Evolutionary conservation across 768 basidiomycete species (phyloP).

Genomic region (Jaapia argillacea): DNA sequence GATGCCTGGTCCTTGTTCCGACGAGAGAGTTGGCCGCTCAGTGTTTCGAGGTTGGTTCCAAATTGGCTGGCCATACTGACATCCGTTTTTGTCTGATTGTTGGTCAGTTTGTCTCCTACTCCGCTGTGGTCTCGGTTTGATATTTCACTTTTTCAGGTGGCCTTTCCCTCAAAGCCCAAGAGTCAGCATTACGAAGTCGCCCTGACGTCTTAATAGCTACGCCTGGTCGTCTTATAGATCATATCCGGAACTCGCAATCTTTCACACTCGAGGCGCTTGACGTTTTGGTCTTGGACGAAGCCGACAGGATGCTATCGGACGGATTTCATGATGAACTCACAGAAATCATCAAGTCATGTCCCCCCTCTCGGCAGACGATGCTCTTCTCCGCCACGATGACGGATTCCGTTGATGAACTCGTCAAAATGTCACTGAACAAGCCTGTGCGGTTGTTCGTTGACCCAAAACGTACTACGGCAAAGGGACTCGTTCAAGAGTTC

Average conservation of each 20-base stretch:
- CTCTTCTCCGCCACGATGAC: constrained; percentile 99
- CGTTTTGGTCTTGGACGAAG: constrained; percentile 92
- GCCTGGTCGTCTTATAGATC: constrained; percentile 89
- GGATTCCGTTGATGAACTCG: constrained; percentile 88
- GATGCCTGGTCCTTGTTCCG: constrained; percentile 89
- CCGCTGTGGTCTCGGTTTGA: not conserved
- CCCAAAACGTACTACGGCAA: constrained; percentile 80
- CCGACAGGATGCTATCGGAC: constrained; percentile 93
- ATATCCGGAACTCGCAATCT: constrained; percentile 88
- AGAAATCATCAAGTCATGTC: constrained; percentile 90
- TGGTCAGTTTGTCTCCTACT: constrained; percentile 34
- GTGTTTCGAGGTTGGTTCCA: constrained; percentile 86
- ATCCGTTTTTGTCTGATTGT: constrained; percentile 87
- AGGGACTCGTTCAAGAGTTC: constrained; percentile 87
- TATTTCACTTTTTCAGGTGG: constrained; percentile 47
- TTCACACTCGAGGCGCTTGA: constrained; percentile 91
- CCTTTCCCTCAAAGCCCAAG: constrained; percentile 87
- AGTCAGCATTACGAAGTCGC: constrained; percentile 69
- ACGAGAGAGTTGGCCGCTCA: constrained; percentile 95
- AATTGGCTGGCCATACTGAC: constrained; percentile 80
- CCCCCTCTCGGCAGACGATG: constrained; percentile 89
- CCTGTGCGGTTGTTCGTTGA: constrained; percentile 95
- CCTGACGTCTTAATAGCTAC: constrained; percentile 96
- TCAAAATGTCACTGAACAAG: constrained; percentile 85
- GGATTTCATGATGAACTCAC: constrained; percentile 92